These are phyloP conservation scores for Ustilago hordei DNA, from an alignment of 1,284 basidiomycete genomes.

Conservation along the genomic window DNA sequence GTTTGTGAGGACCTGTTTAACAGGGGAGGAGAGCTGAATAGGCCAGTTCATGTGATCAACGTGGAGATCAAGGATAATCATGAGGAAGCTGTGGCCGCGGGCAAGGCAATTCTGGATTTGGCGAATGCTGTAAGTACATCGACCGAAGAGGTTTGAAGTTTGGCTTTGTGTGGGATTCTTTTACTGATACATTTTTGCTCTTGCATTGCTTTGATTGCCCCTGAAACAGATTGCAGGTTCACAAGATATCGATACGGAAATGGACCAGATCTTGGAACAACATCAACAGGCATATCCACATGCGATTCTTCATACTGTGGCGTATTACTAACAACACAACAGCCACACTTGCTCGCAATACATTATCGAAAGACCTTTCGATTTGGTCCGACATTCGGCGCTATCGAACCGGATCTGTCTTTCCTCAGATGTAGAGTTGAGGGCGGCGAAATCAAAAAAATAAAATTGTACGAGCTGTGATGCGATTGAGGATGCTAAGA, in stretches of 20 bases:
- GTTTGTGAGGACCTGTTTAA: constrained; percentile 95
- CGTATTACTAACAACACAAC: constrained; percentile 48
- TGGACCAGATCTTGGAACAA: constrained; percentile 82
- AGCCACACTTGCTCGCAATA: too few relatives aligned
- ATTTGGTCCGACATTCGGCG: too few relatives aligned
- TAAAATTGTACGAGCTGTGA: background rate
- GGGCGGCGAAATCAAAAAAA: background rate
- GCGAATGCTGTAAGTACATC: constrained; percentile 80
- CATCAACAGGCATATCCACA: constrained; percentile 94
- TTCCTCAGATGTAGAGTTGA: too few relatives aligned
- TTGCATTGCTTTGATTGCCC: background rate
- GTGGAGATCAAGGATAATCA: constrained; percentile 99
- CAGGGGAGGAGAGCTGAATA: constrained; percentile 90
- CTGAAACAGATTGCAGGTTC: constrained; percentile 81
- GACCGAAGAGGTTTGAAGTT: background rate
- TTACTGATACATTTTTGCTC: background rate
- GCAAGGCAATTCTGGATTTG: constrained; percentile 94
- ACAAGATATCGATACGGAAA: constrained; percentile 89
- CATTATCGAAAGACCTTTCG: too few relatives aligned
- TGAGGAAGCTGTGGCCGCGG: constrained; percentile 95
- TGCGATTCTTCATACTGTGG: constrained; percentile 83
- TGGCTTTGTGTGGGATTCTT: background rate
- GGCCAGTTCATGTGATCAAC: constrained; percentile 95
- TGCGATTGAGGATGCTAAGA: constrained; percentile 11
- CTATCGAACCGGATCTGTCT: too few relatives aligned